These are phyloP conservation scores for Apodospora peruviana DNA, from an alignment of 495 filamentous ascomycete genomes.

Conservation along the genomic window DNA sequence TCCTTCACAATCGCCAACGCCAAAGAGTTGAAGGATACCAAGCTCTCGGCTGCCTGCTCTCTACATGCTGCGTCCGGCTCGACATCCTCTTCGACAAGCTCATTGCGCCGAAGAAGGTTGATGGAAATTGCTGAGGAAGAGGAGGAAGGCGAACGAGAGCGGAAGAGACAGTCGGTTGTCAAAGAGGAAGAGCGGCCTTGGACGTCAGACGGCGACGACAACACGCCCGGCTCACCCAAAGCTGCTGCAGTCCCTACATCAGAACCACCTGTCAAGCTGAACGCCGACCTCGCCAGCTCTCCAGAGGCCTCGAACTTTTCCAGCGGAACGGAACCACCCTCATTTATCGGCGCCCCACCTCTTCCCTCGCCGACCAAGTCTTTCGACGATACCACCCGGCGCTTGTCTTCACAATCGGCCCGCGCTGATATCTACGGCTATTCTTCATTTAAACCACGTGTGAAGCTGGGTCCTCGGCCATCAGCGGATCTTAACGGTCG, in stretches of 20 bases:
- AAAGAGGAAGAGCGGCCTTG: slow-evolving; percentile 28
- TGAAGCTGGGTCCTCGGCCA: slow-evolving; percentile 80
- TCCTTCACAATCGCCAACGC: slow-evolving; percentile 65
- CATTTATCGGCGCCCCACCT: slow-evolving; percentile 31
- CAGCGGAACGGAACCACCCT: slow-evolving; percentile 29
- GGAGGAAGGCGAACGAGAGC: slow-evolving; percentile 51
- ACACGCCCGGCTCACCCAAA: background rate
- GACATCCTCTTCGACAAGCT: slow-evolving; percentile 79
- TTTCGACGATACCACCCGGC: slow-evolving; percentile 30
- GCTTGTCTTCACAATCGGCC: slow-evolving; percentile 60
- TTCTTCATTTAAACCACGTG: slow-evolving; percentile 59
- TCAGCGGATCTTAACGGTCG: slow-evolving; percentile 63
- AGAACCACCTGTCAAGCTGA: slow-evolving; percentile 23
- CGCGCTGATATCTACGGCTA: slow-evolving; percentile 60
- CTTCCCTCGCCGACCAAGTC: slow-evolving; percentile 36
- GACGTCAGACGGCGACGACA: background rate
- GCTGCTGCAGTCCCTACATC: background rate
- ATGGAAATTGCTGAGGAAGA: slow-evolving; percentile 89
- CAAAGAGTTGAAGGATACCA: slow-evolving; percentile 79
- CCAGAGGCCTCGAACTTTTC: slow-evolving; percentile 38
- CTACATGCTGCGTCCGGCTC: slow-evolving; percentile 86
- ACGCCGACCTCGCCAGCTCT: slow-evolving; percentile 28
- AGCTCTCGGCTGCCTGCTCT: slow-evolving; percentile 81
- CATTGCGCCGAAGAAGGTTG: slow-evolving; percentile 65
- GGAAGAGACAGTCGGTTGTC: slow-evolving; percentile 43